These are phyloP conservation scores for Xenoacremonium recifei DNA, from an alignment of 2,329 filamentous ascomycete species.

Conservation along the genomic window DNA sequence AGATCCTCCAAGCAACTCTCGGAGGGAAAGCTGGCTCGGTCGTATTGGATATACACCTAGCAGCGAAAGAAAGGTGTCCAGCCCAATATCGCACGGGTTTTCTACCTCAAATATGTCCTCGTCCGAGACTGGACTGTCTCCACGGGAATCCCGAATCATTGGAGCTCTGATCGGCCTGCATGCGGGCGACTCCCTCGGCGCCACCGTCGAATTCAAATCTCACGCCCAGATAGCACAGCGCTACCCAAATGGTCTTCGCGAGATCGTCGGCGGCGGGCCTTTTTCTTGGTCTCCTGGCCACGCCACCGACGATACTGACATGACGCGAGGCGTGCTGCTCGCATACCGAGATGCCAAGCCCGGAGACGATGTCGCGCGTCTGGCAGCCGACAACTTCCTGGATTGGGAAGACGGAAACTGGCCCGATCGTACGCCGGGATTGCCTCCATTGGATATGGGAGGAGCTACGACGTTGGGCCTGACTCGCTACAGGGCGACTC, in stretches of 20 bases:
- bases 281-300: constrained; percentile 42
- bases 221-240: constrained; percentile 30
- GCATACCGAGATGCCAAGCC: constrained; percentile 34
- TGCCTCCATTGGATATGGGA: constrained; percentile 38
- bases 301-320: constrained; percentile 48
- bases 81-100: too few relatives aligned
- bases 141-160: constrained; percentile 30
- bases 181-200: constrained; percentile 46
- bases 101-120: too few relatives aligned
- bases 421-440: constrained; percentile 35
- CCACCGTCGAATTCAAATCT: constrained; percentile 41
- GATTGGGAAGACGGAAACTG: constrained; percentile 42
- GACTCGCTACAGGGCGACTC: constrained; percentile 20
- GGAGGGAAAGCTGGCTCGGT: too few relatives aligned
- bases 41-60: too few relatives aligned
- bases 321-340: constrained; percentile 44
- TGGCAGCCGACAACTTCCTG: constrained; percentile 39
- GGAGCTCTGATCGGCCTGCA: constrained; percentile 47
- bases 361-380: constrained; percentile 28
- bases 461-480: constrained; percentile 37
- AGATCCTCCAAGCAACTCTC: too few relatives aligned
- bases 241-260: constrained; percentile 37
- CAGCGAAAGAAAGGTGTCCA: too few relatives aligned
- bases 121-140: too few relatives aligned
- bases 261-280: constrained; percentile 43